Evolutionary conservation across 805 yeast genomes (phyloP).

Genomic region (Torulaspora microellipsoides): DNA sequence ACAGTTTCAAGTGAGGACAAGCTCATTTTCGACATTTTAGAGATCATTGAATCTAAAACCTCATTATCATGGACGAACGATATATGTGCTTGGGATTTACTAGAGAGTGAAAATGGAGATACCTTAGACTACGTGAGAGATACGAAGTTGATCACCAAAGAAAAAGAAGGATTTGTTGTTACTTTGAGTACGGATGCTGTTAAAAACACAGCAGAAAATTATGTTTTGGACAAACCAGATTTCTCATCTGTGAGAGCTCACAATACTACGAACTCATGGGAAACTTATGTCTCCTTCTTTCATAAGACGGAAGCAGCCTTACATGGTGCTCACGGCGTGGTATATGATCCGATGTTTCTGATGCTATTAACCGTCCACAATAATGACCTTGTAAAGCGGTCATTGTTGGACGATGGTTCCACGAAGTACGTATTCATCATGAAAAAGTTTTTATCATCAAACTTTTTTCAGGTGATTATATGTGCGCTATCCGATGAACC

Average conservation of each 20-base stretch:
- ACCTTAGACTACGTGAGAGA: slow-evolving; percentile 45
- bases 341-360: slow-evolving; percentile 71
- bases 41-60: slow-evolving; percentile 50
- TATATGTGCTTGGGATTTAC: slow-evolving; percentile 63
- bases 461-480: slow-evolving; percentile 44
- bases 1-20: slow-evolving; percentile 56
- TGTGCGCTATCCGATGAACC: slow-evolving; percentile 39
- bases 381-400: slow-evolving; percentile 50
- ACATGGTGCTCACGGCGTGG: slow-evolving; percentile 22
- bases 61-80: slow-evolving; percentile 60
- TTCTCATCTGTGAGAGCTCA: slow-evolving; percentile 23
- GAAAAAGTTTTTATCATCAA: slow-evolving; percentile 52
- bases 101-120: slow-evolving; percentile 36
- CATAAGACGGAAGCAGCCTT: slow-evolving; percentile 1
- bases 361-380: slow-evolving; percentile 57
- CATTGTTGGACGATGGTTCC: slow-evolving; percentile 29
- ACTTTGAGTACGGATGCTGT: slow-evolving; percentile 48
- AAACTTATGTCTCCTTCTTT: slow-evolving; percentile 16
- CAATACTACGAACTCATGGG: slow-evolving; percentile 24
- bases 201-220: slow-evolving; percentile 43
- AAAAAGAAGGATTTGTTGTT: slow-evolving; percentile 46
- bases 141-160: slow-evolving; percentile 40
- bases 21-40: slow-evolving; percentile 52
- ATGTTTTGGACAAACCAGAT: slow-evolving; percentile 25
- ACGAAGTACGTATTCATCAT: slow-evolving; percentile 43